These are phyloP conservation scores for Dentipellis fragilis DNA, from an alignment of 768 basidiomycete genomes.

Conservation along the genomic window DNA sequence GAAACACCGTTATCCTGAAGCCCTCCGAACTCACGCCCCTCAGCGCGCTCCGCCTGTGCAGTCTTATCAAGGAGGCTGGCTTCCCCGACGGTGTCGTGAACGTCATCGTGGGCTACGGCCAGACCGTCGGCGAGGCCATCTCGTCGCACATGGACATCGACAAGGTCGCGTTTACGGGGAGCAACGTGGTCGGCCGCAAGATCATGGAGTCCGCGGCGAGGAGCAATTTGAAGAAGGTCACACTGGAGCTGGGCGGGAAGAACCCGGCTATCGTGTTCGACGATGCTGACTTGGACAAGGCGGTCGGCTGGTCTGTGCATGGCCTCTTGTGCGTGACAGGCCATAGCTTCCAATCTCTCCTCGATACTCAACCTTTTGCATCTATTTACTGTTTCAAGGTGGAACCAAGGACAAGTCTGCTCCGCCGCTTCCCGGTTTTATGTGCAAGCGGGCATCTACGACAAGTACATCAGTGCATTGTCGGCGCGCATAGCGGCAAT, in stretches of 20 bases:
- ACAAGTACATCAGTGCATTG: conserved; percentile 58
- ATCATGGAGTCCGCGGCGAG: conserved; percentile 51
- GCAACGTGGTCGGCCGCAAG: conserved; percentile 49
- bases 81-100: conserved; percentile 59
- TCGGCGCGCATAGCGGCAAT: conserved; percentile 40
- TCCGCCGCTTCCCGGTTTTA: conserved; percentile 78
- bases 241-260: conserved; percentile 67
- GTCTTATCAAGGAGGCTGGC: conserved; percentile 44
- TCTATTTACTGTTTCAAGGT: conserved; percentile 34
- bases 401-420: conserved; percentile 72
- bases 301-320: too few relatives aligned
- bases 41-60: conserved; percentile 35
- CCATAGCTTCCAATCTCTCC: too few relatives aligned
- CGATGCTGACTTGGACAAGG: neutral
- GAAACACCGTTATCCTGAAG: conserved; percentile 53
- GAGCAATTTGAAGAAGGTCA: conserved; percentile 59
- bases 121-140: conserved; percentile 47
- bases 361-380: too few relatives aligned
- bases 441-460: conserved; percentile 73
- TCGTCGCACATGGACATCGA: conserved; percentile 44
- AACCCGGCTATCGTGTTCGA: conserved; percentile 52
- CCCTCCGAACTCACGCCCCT: conserved; percentile 57
- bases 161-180: conserved; percentile 71
- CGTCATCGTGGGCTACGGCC: conserved; percentile 45
- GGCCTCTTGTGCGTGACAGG: too few relatives aligned